phyloP scores from a whole-genome alignment of 129 eudicot species.

The Centella asiatica region DNA sequence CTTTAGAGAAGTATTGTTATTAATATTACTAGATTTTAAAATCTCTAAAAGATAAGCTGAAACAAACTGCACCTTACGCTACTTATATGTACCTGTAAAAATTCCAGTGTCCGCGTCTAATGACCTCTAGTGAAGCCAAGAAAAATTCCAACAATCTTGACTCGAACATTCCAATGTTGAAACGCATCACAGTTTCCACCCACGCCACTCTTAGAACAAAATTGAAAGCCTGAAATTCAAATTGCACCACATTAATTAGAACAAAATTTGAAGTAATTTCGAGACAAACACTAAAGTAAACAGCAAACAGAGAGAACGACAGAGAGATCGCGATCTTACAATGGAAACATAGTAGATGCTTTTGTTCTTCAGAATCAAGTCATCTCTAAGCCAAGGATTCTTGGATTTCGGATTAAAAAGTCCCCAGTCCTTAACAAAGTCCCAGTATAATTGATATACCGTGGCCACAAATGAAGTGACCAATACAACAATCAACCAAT shows the following conservation, averaged over 20 bases:
- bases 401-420: slow-evolving; percentile 55
- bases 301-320: not conserved
- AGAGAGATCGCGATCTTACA: slow-evolving; percentile 32
- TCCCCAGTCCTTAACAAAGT: slow-evolving; percentile 97
- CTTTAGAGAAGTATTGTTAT: no score
- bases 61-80: not conserved
- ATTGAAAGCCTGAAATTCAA: slow-evolving; percentile 47
- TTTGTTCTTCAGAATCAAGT: slow-evolving; percentile 63
- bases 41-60: no score
- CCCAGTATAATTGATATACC: slow-evolving; percentile 90
- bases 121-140: slow-evolving; percentile 87
- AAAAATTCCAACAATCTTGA: slow-evolving; percentile 65
- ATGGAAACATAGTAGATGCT: slow-evolving; percentile 76
- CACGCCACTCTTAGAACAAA: slow-evolving; percentile 75
- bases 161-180: slow-evolving; percentile 60
- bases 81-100: slow-evolving; percentile 57
- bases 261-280: not conserved
- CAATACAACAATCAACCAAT: slow-evolving; percentile 60
- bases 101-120: slow-evolving; percentile 98
- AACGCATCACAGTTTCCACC: slow-evolving; percentile 80
- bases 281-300: not conserved
- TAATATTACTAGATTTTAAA: no score
- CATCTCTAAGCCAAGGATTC: slow-evolving; percentile 81
- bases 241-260: not conserved
- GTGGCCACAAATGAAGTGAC: slow-evolving; percentile 82